phyloP scores from a whole-genome alignment of 176 grass and related monocot genomes.

The Calamus simplicifolius region DNA sequence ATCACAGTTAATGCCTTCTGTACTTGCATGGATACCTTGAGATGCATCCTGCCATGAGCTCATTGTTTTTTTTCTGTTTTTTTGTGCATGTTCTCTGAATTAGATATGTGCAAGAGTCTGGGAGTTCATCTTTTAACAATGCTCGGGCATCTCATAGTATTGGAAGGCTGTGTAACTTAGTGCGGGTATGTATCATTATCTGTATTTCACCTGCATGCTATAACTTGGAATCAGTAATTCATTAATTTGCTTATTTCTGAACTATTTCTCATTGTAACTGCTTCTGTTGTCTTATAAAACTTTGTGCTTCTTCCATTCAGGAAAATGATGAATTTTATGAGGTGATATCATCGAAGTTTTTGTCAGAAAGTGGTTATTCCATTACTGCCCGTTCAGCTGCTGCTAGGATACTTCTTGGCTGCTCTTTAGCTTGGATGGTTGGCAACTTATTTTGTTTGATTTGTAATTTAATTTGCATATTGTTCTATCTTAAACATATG shows the following conservation, averaged over 20 bases:
- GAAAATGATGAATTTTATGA: conserved; percentile 92
- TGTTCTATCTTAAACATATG: background rate
- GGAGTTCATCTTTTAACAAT: conserved; percentile 39
- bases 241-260: no score
- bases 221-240: no score
- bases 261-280: no score
- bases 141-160: conserved; percentile 45
- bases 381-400: conserved; percentile 41
- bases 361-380: conserved; percentile 53
- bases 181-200: conserved; percentile 35
- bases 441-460: conserved; percentile 15
- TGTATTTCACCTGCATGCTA: no score
- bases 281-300: background rate
- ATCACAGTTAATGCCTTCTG: no score
- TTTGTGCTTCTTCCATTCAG: conserved; percentile 19
- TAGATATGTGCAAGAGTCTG: conserved; percentile 43
- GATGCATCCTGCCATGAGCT: no score
- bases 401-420: conserved; percentile 75
- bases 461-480: background rate
- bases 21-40: no score
- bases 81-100: no score
- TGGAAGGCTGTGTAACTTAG: conserved; percentile 72
- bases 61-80: no score
- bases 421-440: conserved; percentile 61
- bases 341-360: conserved; percentile 66